A percentile compares a stretch with the other conserved stretches of the same genome.
Conservation (phyloP, 331 rosid genomes). For the Malus hybrid region DNA sequence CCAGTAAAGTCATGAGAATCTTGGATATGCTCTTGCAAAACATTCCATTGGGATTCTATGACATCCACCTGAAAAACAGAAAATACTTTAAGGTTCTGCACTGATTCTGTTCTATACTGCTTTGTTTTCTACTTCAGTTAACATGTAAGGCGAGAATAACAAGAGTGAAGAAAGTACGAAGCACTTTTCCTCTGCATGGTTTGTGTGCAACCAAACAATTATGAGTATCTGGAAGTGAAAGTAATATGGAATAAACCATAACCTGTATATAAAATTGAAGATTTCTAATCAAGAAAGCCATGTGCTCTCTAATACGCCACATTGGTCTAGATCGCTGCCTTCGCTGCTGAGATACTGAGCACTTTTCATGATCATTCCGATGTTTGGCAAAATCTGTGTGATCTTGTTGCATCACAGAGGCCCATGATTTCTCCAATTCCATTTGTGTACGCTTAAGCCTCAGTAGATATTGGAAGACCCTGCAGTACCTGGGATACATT, state of each 20-base stretch:
- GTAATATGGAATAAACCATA: constrained; percentile 3
- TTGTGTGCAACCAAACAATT: neutral
- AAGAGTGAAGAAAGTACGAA: neutral
- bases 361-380: constrained; percentile 36
- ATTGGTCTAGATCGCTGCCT: constrained; percentile 60
- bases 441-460: constrained; percentile 90
- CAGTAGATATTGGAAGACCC: constrained; percentile 83
- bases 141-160: neutral
- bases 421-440: constrained; percentile 98
- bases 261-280: constrained; percentile 98
- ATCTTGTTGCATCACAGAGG: constrained; percentile 86
- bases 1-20: constrained; percentile 87
- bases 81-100: neutral
- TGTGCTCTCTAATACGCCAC: constrained; percentile 98
- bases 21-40: constrained; percentile 84
- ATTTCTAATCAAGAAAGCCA: constrained; percentile 95
- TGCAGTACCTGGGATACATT: constrained; percentile 55
- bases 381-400: constrained; percentile 69
- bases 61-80: constrained; percentile 72
- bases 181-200: neutral
- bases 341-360: constrained; percentile 43
- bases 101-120: neutral
- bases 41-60: constrained; percentile 93
- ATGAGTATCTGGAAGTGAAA: neutral
- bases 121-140: neutral